Evolutionary conservation across 352 stramenopile genomes (phyloP).

Genomic region (Phytopythium vexans): DNA sequence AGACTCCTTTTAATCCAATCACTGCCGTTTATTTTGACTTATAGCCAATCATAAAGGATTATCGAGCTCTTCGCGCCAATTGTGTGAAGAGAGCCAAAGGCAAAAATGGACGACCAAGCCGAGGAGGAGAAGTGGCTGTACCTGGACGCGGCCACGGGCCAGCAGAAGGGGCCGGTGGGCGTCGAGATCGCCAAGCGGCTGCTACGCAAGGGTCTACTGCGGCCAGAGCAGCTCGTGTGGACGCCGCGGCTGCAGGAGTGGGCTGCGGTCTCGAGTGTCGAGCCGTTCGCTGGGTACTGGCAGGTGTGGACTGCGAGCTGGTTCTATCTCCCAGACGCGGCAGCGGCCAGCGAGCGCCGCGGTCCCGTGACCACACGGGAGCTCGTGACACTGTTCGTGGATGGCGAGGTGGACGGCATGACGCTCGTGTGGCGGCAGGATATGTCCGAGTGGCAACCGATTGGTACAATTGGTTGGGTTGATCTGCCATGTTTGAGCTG

Average conservation of each 20-base stretch:
- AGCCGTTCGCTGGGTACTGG: constrained; percentile 55
- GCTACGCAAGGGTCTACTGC: constrained; percentile 55
- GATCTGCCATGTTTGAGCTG: constrained; percentile 1
- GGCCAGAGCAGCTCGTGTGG: constrained; percentile 69
- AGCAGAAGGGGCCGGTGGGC: constrained; percentile 68
- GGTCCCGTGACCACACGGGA: constrained; percentile 53
- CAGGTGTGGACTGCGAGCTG: constrained; percentile 50
- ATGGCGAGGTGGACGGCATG: constrained; percentile 67
- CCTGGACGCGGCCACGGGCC: constrained; percentile 48
- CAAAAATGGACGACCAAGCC: neutral
- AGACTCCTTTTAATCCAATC: neutral
- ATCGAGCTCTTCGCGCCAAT: neutral
- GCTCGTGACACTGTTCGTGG: constrained; percentile 55
- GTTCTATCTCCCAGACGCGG: constrained; percentile 51
- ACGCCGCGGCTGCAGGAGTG: constrained; percentile 60
- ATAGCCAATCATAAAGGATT: neutral
- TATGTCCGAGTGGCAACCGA: constrained; percentile 50
- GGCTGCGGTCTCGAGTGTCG: constrained; percentile 34
- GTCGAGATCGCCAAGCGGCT: constrained; percentile 62
- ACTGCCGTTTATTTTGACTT: neutral
- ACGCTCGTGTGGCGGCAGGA: constrained; percentile 64
- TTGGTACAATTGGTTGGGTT: constrained; percentile 23
- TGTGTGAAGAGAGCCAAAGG: neutral
- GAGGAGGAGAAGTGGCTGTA: constrained; percentile 67
- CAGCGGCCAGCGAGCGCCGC: constrained; percentile 7